Evolutionary conservation across 371 early-diverging fungal genomes (phyloP), one percentile per base, ranked within the genome.

Genomic region (Blakeslea trispora): DNA sequence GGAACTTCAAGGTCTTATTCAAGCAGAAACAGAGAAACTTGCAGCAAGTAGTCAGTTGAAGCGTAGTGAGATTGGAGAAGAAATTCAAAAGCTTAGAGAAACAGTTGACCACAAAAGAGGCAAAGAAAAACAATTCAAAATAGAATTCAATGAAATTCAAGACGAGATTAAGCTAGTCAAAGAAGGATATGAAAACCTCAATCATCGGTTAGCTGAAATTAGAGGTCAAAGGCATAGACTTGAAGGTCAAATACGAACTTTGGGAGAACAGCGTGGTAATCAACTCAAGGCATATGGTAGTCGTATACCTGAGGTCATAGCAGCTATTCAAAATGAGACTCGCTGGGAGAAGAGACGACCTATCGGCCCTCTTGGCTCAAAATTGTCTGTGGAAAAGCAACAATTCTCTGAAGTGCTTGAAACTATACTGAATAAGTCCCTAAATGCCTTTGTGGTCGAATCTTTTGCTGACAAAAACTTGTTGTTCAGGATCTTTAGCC

Each of bases 301-400:
- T 0, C 63, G 61, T 5, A 87, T 93, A 55, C 87, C 88, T 1
- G 79, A 85, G 7, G 85, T 93, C 0, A 49, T 96, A 58, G 50
- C 56, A 2, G 80, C 71, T 3, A 92, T 97, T 45, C 63, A 80
- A 10, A 54, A 52, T 11, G 81, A 85, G 24, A 66, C 63, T 1
- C 84, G 93, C 61, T 79, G 73, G 56, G 77, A 81, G 10, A 66
- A 63, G 15, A 57, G 72, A 24, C 63, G 66, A 18, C 97, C 97
- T 3, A 62, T 95, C 8, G 98, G 98, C 0, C 97, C 97, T 0
- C 57, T 96, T 21, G 98, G 96, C 17, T 61, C 74, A 23, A 85
- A 78, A 49, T 61, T 94, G 24, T 84, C 83, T 53, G 65, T 96
- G n/a, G 75, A 71, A 45, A 54, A 86, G 19, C 78, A 78, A 5